Evolutionary conservation across 768 basidiomycete species (phyloP), one percentile per base, ranked within the genome.

Genomic region (Mycena rosella): DNA sequence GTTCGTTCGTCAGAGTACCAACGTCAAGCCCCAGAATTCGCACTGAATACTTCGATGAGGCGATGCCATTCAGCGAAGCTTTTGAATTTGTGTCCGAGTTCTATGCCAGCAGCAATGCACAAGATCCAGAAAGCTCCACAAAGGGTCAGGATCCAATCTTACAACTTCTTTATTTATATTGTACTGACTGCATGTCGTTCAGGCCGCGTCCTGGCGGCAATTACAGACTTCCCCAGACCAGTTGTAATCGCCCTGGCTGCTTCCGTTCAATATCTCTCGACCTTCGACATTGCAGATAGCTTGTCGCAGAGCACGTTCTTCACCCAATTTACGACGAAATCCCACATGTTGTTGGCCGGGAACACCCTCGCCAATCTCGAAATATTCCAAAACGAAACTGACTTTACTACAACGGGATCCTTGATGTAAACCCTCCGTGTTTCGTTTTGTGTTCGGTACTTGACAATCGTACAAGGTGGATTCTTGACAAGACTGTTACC

Each of bases 321-420:
- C 80, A 84, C 81, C 22, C 88, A 81, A 74, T 99, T 99, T 74
- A 83, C 93, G 5, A 88, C 89, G 26, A 85, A 87, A 60, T 86
- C 88, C 0, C 91, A 95, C 69, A 96, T 99, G 96, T 83, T 95
- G 24, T 84, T 99, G 51, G 92, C 91, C 53, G 91, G 90, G 27
- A 98, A 95, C 75, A 97, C 97, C 0, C 79, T 99, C 14, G 85
- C 86, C 15, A 98, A 98, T 75, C 78, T 97, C 80, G 96, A 99
- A 78, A 89, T 99, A n/a, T 96, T 94, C 76, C 87, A 89, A 36
- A 99, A 98, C 72, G 91, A 93, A 74, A 95, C 94, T 0, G 92
- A 98, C 75, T 87, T 86, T 60, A 88, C 86, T 14, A 81, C 85
- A 22, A 85, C 80, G 63, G 96, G 96, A 5, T 93, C 94, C 55